Evolutionary conservation across 106 monocot genomes (phyloP), one percentile per base, ranked within the genome.

Genomic region (Hemerocallis citrina): DNA sequence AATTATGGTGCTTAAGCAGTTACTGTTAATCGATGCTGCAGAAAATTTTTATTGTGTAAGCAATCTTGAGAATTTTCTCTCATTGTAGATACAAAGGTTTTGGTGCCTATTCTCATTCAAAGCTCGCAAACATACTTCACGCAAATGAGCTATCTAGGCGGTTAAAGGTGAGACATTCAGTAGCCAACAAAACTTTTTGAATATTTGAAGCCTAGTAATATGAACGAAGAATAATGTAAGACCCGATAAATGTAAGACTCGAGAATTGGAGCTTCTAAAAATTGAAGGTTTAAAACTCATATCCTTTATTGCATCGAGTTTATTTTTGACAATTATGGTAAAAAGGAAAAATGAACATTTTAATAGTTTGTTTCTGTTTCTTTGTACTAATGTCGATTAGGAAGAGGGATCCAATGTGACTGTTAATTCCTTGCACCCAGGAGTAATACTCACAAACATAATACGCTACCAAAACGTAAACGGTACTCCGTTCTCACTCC

Each of bases 81-180:
- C 66, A 7, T 69, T n/a, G 34, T 76, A 93, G 93, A 73, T 88
- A 88, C 59, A 73, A 64, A 14, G 45, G 43, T 60, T 78, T 78
- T 29, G 11, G 6, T 21, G 83, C 86, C 45, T 90, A 86, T 52
- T 42, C 43, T 14, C 67, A 74, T 39, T 81, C 85, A 5, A 95
- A 95, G 61, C 58, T 95, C 44, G 94, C 89, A 46, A 94, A 84
- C 47, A 84, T 90, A 51, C 81, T 86, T 11, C 94, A 95, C 62
- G 70, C 81, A 32, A 95, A 84, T 63, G 86, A 95, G 69, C 71
- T 95, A 21, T 68, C 88, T 3, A 73, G 52, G 66, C 57, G 28
- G 37, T 51, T 89, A 46, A 67, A 83, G 79, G 93, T 94, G 10
- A 44, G 65, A 47, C 47, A 47, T 16, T 16, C 16, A 11, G 19